Evolutionary conservation across 495 filamentous ascomycete genomes (phyloP).

Genomic region (Penicillium arizonense): DNA sequence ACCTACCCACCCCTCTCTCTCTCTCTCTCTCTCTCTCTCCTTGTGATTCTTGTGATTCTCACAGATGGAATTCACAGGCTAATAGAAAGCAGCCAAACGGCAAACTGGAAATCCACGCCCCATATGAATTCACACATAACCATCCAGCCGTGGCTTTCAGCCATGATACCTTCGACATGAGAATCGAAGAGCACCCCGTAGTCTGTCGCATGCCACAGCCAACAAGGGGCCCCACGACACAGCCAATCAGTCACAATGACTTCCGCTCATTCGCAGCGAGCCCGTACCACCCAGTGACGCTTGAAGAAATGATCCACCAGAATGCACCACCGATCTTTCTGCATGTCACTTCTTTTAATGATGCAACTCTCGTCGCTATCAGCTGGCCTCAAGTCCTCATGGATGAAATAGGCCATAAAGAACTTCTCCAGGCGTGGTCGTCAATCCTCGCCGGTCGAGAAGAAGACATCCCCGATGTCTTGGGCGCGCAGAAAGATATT

Average conservation of each 20-base stretch:
- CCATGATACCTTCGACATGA: conserved; percentile 27
- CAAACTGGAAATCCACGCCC: conserved; percentile 40
- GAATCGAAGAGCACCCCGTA: conserved; percentile 29
- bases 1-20: too few species aligned
- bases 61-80: not conserved
- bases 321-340: conserved; percentile 46
- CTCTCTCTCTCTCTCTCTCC: too few species aligned
- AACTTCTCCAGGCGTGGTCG: conserved; percentile 18
- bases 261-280: not conserved
- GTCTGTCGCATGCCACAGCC: conserved; percentile 26
- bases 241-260: conserved; percentile 1
- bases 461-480: conserved; percentile 14
- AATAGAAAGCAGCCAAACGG: conserved; percentile 21
- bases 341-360: conserved; percentile 46
- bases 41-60: not conserved
- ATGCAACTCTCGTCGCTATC: conserved; percentile 47
- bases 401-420: conserved; percentile 41
- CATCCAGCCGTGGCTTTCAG: conserved; percentile 31
- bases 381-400: conserved; percentile 47
- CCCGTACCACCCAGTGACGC: conserved; percentile 10
- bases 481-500: conserved; percentile 17
- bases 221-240: conserved; percentile 9
- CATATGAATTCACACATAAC: conserved; percentile 20
- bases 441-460: conserved; percentile 16
- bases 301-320: conserved; percentile 40